Conservation (phyloP, 1,139 yeast species). For the Hemisphaericaspora xylanilytica region DNA sequence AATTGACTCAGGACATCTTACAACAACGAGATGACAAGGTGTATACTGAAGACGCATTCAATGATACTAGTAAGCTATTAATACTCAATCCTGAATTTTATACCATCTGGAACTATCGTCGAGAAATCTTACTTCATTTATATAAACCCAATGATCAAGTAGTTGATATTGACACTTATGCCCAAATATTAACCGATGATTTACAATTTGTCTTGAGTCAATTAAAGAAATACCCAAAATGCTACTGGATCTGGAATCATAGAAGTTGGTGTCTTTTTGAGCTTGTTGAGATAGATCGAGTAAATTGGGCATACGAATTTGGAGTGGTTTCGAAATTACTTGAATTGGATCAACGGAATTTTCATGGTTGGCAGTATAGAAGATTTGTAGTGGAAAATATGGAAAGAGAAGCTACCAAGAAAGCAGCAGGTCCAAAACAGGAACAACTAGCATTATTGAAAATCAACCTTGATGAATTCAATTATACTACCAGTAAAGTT, state of each 20-base stretch:
- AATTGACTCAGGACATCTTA: constrained; percentile 44
- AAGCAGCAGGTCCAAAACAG: constrained; percentile 10
- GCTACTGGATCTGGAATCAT: constrained; percentile 97
- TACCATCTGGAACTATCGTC: constrained; percentile 85
- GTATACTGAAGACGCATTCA: constrained; percentile 44
- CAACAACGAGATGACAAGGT: constrained; percentile 27
- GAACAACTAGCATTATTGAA: constrained; percentile 21
- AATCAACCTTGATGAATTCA: constrained; percentile 54
- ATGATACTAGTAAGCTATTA: constrained; percentile 51
- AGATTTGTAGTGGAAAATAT: constrained; percentile 61
- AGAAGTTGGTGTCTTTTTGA: constrained; percentile 75
- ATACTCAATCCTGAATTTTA: constrained; percentile 81
- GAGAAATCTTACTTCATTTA: constrained; percentile 57
- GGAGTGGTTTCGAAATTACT: constrained; percentile 66
- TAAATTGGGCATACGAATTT: constrained; percentile 70
- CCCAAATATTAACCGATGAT: constrained; percentile 52
- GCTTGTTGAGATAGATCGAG: constrained; percentile 42
- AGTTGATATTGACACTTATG: constrained; percentile 20
- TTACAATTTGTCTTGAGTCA: constrained; percentile 57
- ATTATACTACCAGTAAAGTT: constrained; percentile 75
- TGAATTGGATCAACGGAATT: constrained; percentile 75
- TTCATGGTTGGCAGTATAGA: constrained; percentile 95
- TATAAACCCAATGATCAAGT: constrained; percentile 15
- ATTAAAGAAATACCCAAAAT: constrained; percentile 72
- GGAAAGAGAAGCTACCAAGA: constrained; percentile 28